phyloP scores from a whole-genome alignment of 805 yeast genomes.

The Zygosaccharomyces pseudorouxii region DNA sequence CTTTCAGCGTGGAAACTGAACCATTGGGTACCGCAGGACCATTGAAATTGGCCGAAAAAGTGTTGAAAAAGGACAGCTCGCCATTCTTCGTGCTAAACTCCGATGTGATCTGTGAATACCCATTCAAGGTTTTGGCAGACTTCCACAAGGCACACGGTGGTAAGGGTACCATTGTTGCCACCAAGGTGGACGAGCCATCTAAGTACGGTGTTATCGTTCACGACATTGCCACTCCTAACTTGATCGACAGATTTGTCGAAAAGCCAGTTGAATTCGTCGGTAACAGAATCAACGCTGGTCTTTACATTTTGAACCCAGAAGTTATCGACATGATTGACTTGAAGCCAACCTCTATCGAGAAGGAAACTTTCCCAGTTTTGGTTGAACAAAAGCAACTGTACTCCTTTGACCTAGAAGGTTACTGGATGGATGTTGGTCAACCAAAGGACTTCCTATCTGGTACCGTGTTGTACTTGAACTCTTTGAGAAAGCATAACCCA shows the following conservation, averaged over 20 bases:
- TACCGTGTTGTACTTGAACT: conserved; percentile 83
- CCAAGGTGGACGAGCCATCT: conserved; percentile 99
- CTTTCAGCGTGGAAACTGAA: conserved; percentile 98
- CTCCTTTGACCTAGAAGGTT: conserved; percentile 97
- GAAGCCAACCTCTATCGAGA: conserved; percentile 98
- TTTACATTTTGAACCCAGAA: conserved; percentile 95
- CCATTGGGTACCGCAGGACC: conserved; percentile 99
- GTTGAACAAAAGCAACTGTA: conserved; percentile 84
- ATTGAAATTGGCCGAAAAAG: conserved; percentile 89
- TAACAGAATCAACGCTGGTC: conserved; percentile 99
- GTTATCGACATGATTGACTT: conserved; percentile 94
- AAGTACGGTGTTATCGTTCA: conserved; percentile 99
- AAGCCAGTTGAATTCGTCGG: conserved; percentile 99
- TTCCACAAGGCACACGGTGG: conserved; percentile 97
- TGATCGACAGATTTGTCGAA: conserved; percentile 98
- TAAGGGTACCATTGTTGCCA: conserved; percentile 97
- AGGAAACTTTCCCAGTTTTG: conserved; percentile 97
- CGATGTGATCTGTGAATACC: conserved; percentile 98
- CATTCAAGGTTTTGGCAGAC: conserved; percentile 83
- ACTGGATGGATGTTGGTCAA: conserved; percentile 99
- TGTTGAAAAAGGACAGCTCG: conserved; percentile 87
- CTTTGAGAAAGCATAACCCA: conserved; percentile 77
- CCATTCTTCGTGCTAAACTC: conserved; percentile 98
- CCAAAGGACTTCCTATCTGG: conserved; percentile 99
- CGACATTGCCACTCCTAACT: conserved; percentile 89